Evolutionary conservation across 352 stramenopile genomes (phyloP), one percentile per base, ranked within the genome.

Genomic region (Pythium insidiosum): DNA sequence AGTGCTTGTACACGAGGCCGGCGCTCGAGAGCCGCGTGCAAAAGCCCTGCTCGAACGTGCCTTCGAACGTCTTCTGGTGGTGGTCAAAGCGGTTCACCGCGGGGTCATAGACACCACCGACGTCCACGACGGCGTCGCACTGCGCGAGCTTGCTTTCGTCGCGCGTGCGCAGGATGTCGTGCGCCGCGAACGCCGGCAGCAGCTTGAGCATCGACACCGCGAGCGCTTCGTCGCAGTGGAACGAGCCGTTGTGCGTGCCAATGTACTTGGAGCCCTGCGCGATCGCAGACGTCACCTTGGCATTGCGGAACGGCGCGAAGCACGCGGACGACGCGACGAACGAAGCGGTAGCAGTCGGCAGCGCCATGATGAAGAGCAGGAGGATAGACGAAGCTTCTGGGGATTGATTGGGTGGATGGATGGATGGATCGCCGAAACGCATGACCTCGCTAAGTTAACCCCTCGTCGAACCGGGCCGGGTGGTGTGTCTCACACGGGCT

Each of bases 141-240:
- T 82, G 66, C n/a, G 79, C 69, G n/a, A 99, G 67, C 44, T 96
- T 83, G 10, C 69, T 47, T 26, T 76, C 53, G 65, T 98, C 95
- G 37, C 96, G 79, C 37, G 88, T 96, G 39, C 95, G 89, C 45
- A 86, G 38, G 15, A 88, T 63, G 51, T 84, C 65, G 67, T 90
- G 74, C 21, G 56, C 37, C 22, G 86, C 73, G 63, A 97, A 99
- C 38, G 83, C 61, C 10, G 92, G 87, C 50, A 97, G 59, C 39
- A 98, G 67, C 61, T 97, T 97, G 36, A 99, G 79, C 68, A 99
- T 92, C 42, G 84, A 98, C 22, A 98, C 94, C 4, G 95, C 96
- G 49, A 99, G 77, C 38, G 95, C 95, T 61, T 99, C 96, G 58
- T 99, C 96, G 48, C 95, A 98, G 68, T 99, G 96, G 73, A 99